Evolutionary conservation across 2,329 filamentous ascomycete genomes (phyloP).

Genomic region (Whalleya microplaca): DNA sequence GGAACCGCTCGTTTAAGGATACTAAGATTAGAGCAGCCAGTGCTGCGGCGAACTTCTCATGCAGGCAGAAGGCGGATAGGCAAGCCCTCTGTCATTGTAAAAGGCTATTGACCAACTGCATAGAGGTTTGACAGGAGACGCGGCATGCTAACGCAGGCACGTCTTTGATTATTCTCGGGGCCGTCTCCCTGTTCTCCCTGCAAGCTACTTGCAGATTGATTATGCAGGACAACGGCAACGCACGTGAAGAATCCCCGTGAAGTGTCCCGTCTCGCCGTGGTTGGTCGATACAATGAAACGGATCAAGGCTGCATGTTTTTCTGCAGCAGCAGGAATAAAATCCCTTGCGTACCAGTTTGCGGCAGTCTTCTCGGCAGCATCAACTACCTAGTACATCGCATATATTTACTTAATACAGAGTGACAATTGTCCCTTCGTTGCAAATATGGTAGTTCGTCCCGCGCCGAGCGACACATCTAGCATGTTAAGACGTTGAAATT

Average conservation of each 20-base stretch:
- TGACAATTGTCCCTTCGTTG: not conserved
- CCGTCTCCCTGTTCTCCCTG: constrained; percentile 5
- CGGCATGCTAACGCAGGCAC: constrained; percentile 16
- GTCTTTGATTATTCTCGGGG: constrained; percentile 1
- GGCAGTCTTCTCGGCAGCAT: not conserved
- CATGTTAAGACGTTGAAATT: constrained; percentile 17
- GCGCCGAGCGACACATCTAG: not conserved
- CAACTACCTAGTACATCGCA: not conserved
- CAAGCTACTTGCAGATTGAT: constrained; percentile 11
- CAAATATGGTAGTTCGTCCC: not conserved
- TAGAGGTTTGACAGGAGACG: not conserved
- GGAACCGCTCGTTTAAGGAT: not conserved
- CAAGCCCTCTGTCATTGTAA: no score
- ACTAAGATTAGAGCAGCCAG: not conserved
- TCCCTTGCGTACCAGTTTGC: not conserved
- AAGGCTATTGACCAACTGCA: not conserved
- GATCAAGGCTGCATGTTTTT: constrained; percentile 11
- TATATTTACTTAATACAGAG: not conserved
- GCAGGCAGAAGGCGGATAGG: not conserved
- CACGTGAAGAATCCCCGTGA: constrained; percentile 14
- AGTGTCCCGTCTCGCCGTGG: not conserved
- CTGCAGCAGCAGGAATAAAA: constrained; percentile 3
- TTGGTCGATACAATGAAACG: not conserved
- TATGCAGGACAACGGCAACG: constrained; percentile 18
- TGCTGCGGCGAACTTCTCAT: not conserved